Conservation (phyloP, 768 basidiomycete species). For the Tulasnella sp. region DNA sequence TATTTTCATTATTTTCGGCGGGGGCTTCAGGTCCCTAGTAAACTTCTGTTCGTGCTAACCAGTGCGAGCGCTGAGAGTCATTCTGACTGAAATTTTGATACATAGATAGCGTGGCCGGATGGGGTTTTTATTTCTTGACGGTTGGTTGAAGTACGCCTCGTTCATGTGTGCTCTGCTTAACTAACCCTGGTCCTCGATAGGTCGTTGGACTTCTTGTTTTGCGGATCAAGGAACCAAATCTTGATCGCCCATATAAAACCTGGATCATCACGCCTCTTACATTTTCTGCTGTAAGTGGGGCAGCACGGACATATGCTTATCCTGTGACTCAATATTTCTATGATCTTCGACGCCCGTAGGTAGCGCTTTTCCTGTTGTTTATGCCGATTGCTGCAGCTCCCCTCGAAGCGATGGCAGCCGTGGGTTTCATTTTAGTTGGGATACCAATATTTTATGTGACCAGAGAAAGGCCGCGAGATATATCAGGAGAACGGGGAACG, state of each 20-base stretch:
- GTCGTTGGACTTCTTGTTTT: slow-evolving; percentile 85
- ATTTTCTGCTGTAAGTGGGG: slow-evolving; percentile 71
- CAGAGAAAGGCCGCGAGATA: slow-evolving; percentile 32
- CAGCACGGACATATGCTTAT: slow-evolving; percentile 20
- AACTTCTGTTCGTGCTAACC: slow-evolving; percentile 57
- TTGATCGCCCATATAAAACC: slow-evolving; percentile 88
- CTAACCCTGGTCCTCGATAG: slow-evolving; percentile 38
- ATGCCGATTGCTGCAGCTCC: slow-evolving; percentile 96
- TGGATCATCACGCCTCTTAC: slow-evolving; percentile 86
- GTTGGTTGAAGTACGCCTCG: slow-evolving; percentile 42
- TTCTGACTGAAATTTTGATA: background rate
- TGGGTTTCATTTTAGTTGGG: slow-evolving; percentile 75
- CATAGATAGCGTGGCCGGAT: slow-evolving; percentile 65
- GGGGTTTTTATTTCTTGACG: slow-evolving; percentile 84
- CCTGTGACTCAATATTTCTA: background rate
- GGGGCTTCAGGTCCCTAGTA: slow-evolving; percentile 81
- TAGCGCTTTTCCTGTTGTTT: slow-evolving; percentile 82
- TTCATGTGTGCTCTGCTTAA: background rate
- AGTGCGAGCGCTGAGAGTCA: background rate
- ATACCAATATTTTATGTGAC: slow-evolving; percentile 82
- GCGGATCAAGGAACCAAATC: slow-evolving; percentile 81
- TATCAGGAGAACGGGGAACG: slow-evolving; percentile 1
- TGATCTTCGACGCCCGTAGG: slow-evolving; percentile 43
- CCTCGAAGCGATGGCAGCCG: slow-evolving; percentile 75
- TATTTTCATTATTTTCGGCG: slow-evolving; percentile 76